Base-by-base conservation (phyloP, 306 rosid species). In the Corylus heterophylla region DNA sequence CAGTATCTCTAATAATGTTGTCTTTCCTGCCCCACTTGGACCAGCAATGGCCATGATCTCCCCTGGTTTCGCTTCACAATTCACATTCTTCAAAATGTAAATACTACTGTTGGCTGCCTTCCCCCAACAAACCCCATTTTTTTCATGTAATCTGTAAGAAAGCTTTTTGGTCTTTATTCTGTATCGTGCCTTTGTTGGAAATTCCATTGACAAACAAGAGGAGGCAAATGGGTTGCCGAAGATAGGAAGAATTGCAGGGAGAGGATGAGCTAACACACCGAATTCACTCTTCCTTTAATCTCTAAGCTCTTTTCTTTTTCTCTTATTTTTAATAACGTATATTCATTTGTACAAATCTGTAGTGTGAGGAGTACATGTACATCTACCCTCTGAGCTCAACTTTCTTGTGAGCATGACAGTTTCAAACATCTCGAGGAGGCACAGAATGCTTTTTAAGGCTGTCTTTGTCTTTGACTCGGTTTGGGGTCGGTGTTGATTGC, bases 11-110 rank as follows among this genome's bases (percentile, higher is more conserved):
- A 86, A 54, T 80, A 84, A 52, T 5, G 88, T 86, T 18, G 87
- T 86, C 78, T 84, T 88, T 69, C 88, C 87, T 13, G 85, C 89
- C 48, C 89, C 92, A 70, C 89, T 86, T 48, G 87, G 86, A 63
- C 86, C 89, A 7, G 83, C 92, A 18, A 86, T 78, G 86, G 88
- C 88, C 52, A 85, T 49, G 79, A 84, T 80, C 80, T 86, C 83
- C 42, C 80, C 85, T 5, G 89, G 83, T 37, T 44, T 80, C 12
- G 86, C 88, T 73, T 88, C 88, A 77, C 86, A 86, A 37, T 68
- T 71, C 22, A 88, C 84, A 54, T 86, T 81, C 76, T 86, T 85
- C 82, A 86, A 71, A 59, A 81, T 81, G 78, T 58, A 80, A 13
- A 66, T 64, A 22, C 73, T 64, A 22, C 73, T 76, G 5, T 78